Base-by-base conservation (phyloP, 2,329 filamentous ascomycete genomes). In the Cladobotryum mycophilum region DNA sequence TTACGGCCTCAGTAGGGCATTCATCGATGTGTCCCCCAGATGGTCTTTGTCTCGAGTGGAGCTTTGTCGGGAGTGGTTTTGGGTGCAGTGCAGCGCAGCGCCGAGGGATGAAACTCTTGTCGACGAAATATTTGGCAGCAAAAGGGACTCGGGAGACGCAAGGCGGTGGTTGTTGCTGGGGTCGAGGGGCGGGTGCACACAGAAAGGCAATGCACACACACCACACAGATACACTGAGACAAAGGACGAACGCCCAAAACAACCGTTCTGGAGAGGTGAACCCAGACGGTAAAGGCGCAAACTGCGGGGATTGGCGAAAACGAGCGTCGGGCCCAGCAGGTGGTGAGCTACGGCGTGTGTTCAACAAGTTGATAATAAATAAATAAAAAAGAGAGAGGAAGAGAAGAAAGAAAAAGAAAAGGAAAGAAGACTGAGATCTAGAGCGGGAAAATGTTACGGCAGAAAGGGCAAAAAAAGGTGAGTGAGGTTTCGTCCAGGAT, bases 1-100 rank as follows among this genome's bases (percentile, higher is more conserved):
- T 42, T 53, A 47, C 44, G 43, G 51, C 35, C 33, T 35, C 41
- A 17, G 48, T 44, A 51, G 18, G 15, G 25, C 48, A 35, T 44
- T 49, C 51, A 53, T 53, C 33, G 51, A 51, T 44, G 51, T 30
- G 6, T 8, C 25, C 25, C 9, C 25, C 25, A 30, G 25, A 30
- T 30, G 4, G 25, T 30, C 25, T 30, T 30, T 30, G 25, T 30
- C 8, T 30, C 6, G 25, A 20, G 20, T 20, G 6, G 25, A 30
- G 14, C 35, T 41, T 35, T 36, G 33, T 37, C 33, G 40, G 40
- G 34, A 25, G n/a, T 14, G 22, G 41, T 30, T 36, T 30, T 22
- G 17, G 22, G 46, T 42, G 36, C 9, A 22, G 17, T 9, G 12
- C 12, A 38, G 45, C 35, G 37, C 47, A 22, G 41, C 34, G 17